These are phyloP conservation scores for Cladorrhinum samala DNA, from an alignment of 495 filamentous ascomycete species.

Conservation along the genomic window DNA sequence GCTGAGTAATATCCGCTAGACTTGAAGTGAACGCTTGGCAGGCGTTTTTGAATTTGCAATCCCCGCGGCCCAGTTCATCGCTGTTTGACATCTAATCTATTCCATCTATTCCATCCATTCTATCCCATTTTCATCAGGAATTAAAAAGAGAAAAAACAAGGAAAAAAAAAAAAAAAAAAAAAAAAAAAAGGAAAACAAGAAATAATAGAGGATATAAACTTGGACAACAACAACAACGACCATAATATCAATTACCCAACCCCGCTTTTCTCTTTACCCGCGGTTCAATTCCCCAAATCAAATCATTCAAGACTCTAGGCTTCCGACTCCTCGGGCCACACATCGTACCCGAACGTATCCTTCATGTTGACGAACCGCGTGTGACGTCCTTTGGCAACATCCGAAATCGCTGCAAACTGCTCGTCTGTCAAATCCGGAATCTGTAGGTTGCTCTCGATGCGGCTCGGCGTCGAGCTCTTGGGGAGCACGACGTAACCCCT, in stretches of 20 bases:
- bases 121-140: not conserved
- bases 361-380: slow-evolving; percentile 77
- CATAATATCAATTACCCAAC: too few species aligned
- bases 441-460: slow-evolving; percentile 50
- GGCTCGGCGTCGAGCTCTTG: slow-evolving; percentile 60
- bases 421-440: slow-evolving; percentile 37
- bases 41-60: too few species aligned
- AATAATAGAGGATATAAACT: too few species aligned
- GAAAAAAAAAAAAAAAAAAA: too few species aligned
- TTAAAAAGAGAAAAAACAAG: too few species aligned
- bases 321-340: slow-evolving; percentile 40
- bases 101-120: not conserved
- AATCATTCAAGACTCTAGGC: not conserved
- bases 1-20: too few species aligned
- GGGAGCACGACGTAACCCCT: slow-evolving; percentile 41
- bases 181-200: too few species aligned
- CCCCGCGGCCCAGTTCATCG: not conserved
- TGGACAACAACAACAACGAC: too few species aligned
- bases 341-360: slow-evolving; percentile 52
- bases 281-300: slow-evolving; percentile 12
- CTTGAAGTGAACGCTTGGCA: too few species aligned
- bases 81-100: not conserved
- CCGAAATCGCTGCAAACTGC: slow-evolving; percentile 37
- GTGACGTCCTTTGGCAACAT: slow-evolving; percentile 44
- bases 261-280: not conserved